Percentiles rank a stretch among this genome's conserved stretches.
These are phyloP conservation scores for Phytophthora palmivora DNA, from an alignment of 352 stramenopile species.

Conservation along the genomic window DNA sequence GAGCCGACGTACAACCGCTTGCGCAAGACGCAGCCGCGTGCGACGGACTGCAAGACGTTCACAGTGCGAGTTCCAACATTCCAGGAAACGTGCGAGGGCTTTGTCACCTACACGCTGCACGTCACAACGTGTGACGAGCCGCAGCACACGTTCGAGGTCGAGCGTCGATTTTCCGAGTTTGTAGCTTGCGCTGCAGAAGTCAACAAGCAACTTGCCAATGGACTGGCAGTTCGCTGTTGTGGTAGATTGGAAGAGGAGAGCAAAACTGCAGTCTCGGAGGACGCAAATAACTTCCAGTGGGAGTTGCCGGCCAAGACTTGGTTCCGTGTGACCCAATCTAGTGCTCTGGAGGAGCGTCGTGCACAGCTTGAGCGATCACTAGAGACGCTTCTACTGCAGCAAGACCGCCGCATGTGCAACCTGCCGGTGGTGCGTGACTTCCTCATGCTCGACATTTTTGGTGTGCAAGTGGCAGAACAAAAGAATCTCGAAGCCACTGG, in stretches of 20 bases:
- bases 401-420: constrained; percentile 46
- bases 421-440: constrained; percentile 72
- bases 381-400: constrained; percentile 55
- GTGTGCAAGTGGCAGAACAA: constrained; percentile 68
- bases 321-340: constrained; percentile 72
- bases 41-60: constrained; percentile 48
- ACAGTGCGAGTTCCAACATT: constrained; percentile 64
- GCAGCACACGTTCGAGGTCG: constrained; percentile 56
- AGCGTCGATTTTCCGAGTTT: constrained; percentile 85
- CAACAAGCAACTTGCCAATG: constrained; percentile 45
- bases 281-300: constrained; percentile 45
- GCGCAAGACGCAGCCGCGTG: not conserved
- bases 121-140: constrained; percentile 48
- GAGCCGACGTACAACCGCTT: constrained; percentile 15
- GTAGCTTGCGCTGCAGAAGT: constrained; percentile 59
- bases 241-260: constrained; percentile 9
- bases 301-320: constrained; percentile 82
- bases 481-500: constrained; percentile 41
- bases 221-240: constrained; percentile 19
- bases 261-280: constrained; percentile 9
- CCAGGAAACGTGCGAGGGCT: constrained; percentile 69
- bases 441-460: constrained; percentile 85
- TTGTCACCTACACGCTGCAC: constrained; percentile 67
- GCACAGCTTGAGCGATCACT: constrained; percentile 62
- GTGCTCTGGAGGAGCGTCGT: constrained; percentile 69